phyloP scores from a whole-genome alignment of 257 asterid genomes.

The Cinchona pubescens region DNA sequence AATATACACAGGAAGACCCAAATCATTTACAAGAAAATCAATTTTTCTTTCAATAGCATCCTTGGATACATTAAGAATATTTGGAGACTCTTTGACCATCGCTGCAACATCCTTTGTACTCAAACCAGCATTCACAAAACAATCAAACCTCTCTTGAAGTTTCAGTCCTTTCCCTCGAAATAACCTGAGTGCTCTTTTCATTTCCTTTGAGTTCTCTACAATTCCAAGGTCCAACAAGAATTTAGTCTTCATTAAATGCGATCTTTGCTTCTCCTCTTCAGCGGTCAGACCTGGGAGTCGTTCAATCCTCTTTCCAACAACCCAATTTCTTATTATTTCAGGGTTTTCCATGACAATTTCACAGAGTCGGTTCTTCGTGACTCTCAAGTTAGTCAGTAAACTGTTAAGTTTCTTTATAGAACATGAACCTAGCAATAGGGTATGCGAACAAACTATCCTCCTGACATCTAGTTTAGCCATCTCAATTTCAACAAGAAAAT shows the following conservation, averaged over 20 bases:
- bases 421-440: slow-evolving; percentile 56
- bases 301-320: slow-evolving; percentile 40
- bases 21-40: slow-evolving; percentile 37
- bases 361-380: slow-evolving; percentile 46
- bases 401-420: slow-evolving; percentile 44
- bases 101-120: slow-evolving; percentile 38
- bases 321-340: slow-evolving; percentile 43
- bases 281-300: slow-evolving; percentile 13
- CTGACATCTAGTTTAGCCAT: slow-evolving; percentile 50
- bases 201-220: slow-evolving; percentile 50
- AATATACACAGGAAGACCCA: slow-evolving; percentile 49
- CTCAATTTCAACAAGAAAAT: slow-evolving; percentile 47
- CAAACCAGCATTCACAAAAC: slow-evolving; percentile 51
- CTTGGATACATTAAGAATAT: slow-evolving; percentile 56
- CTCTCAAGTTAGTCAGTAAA: slow-evolving; percentile 26
- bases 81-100: slow-evolving; percentile 52
- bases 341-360: slow-evolving; percentile 57
- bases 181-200: slow-evolving; percentile 50
- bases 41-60: slow-evolving; percentile 47
- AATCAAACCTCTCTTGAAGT: slow-evolving; percentile 68
- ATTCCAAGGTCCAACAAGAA: slow-evolving; percentile 62
- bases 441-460: slow-evolving; percentile 32
- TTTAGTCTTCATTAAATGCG: slow-evolving; percentile 37
- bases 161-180: slow-evolving; percentile 59
- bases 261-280: slow-evolving; percentile 24